Evolutionary conservation across 2,329 filamentous ascomycete genomes (phyloP), one percentile per base, ranked within the genome.

Genomic region (Triangularia setosa): DNA sequence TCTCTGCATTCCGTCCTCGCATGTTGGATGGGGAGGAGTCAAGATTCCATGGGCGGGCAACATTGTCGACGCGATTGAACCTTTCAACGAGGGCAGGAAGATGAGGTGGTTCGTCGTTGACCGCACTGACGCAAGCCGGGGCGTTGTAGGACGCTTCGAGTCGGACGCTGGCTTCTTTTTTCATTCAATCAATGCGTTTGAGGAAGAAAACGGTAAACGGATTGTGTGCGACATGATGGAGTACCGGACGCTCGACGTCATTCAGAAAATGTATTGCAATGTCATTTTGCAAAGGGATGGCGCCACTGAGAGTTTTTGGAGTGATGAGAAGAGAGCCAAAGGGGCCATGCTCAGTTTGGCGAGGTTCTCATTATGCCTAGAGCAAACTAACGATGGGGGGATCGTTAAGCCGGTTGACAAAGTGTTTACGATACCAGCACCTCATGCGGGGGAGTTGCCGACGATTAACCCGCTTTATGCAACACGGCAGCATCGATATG

Each of bases 91-190:
- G 0, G 77, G 77, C 1, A 80, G 81, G 23, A 79, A 81, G 44
- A 87, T 86, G 40, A 84, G 77, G 27, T 96, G 92, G 92, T 86
- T 90, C 67, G 84, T 96, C 0, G 76, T 96, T 18, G 91, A 95
- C 73, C 85, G 91, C 1, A 80, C 73, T 3, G 76, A 80, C 2
- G 83, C 81, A 3, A 80, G 81, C 57, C 23, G 8, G 8, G 91
- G 91, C 0, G 77, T 95, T 0, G 82, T 95, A 0, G 88, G 86
- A 7, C 84, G 82, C 1, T 93, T 90, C 71, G 83, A 88, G 18
- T 89, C 85, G 16, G 81, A 85, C 0, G 83, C 90, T 0, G 87
- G 87, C 56, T 96, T 93, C 79, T 89, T 87, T 75, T 96, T 96
- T 75, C 92, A 96, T 76, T 86, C 85, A 0, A 80, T 92, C 72